phyloP scores from a whole-genome alignment of 2,329 filamentous ascomycete genomes.

The Colletotrichum paranaense region DNA sequence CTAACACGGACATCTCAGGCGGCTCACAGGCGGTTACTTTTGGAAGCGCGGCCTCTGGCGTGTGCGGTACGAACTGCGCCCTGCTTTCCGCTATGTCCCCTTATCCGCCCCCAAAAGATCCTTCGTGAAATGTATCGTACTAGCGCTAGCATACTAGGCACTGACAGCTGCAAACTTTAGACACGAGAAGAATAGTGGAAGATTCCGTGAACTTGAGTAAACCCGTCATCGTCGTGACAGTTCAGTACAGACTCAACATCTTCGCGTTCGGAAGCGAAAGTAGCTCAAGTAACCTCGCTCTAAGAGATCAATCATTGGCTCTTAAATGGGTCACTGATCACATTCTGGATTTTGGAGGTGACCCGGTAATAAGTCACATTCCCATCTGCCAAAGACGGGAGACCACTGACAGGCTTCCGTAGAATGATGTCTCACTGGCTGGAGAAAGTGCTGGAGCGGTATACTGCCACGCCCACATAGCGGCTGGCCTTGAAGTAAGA shows the following conservation, averaged over 20 bases:
- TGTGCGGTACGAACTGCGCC: conserved; percentile 49
- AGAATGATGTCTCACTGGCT: conserved; percentile 51
- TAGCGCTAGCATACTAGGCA: not conserved
- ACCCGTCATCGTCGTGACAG: conserved; percentile 36
- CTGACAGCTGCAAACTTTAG: conserved; percentile 36
- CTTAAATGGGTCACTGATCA: conserved; percentile 44
- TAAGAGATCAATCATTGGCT: conserved; percentile 47
- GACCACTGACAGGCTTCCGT: not conserved
- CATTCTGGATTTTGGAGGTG: conserved; percentile 43
- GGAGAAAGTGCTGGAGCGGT: conserved; percentile 60
- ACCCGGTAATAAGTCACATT: conserved; percentile 35
- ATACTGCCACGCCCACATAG: conserved; percentile 55
- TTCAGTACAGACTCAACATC: conserved; percentile 42
- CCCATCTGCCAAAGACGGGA: too few species aligned
- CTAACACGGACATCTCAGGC: conserved; percentile 36
- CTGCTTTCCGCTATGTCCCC: not conserved
- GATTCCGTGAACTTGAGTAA: conserved; percentile 45
- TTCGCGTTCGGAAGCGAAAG: conserved; percentile 55
- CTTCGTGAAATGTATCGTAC: not conserved
- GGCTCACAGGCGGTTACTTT: conserved; percentile 58
- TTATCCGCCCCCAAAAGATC: not conserved
- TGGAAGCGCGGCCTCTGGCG: conserved; percentile 51
- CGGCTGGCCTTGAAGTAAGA: conserved; percentile 44
- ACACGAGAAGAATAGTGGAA: conserved; percentile 47
- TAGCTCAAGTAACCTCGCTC: conserved; percentile 48